Percentiles rank a stretch among this genome's conserved stretches.
Evolutionary conservation across 1,139 yeast genomes (phyloP).

Genomic region (Hyphopichia fennica): DNA sequence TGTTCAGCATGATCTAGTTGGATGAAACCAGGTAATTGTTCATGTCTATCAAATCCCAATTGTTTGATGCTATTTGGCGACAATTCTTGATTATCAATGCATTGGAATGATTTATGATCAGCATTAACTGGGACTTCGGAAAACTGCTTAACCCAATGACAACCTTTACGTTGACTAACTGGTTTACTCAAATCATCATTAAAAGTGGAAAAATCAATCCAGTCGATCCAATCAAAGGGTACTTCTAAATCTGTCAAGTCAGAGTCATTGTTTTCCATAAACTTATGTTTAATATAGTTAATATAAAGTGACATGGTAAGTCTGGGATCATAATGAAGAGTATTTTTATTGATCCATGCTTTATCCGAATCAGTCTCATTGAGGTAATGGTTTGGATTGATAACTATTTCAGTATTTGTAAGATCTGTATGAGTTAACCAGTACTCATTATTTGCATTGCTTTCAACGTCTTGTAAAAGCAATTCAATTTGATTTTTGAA

Average conservation of each 20-base stretch:
- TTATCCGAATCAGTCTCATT: conserved; percentile 9
- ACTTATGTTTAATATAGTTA: conserved; percentile 20
- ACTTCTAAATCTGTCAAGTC: conserved; percentile 13
- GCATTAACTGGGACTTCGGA: conserved; percentile 10
- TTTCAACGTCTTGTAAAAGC: conserved; percentile 17
- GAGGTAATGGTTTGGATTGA: conserved; percentile 17
- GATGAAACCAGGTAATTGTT: conserved; percentile 25
- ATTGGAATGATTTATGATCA: conserved; percentile 12
- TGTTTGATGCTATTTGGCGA: conserved; percentile 17
- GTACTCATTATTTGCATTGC: conserved; percentile 15
- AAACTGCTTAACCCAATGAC: conserved; percentile 10
- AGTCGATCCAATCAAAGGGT: conserved; percentile 32
- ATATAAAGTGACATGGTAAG: conserved; percentile 37
- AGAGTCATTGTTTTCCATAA: conserved; percentile 5
- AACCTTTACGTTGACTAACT: conserved; percentile 12
- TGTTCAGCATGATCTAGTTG: conserved; percentile 15
- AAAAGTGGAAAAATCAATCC: conserved; percentile 23
- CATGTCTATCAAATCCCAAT: conserved; percentile 20
- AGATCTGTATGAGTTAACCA: conserved; percentile 26
- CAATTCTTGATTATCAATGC: conserved; percentile 19
- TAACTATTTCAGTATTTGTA: conserved; percentile 14
- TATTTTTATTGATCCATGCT: conserved; percentile 19
- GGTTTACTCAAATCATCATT: conserved; percentile 18
- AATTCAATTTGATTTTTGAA: conserved; percentile 12
- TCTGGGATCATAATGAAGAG: conserved; percentile 37